A percentile compares a stretch with the other conserved stretches of the same genome.
Conservation (phyloP, 306 rosid genomes). For the Styphnolobium japonicum region DNA sequence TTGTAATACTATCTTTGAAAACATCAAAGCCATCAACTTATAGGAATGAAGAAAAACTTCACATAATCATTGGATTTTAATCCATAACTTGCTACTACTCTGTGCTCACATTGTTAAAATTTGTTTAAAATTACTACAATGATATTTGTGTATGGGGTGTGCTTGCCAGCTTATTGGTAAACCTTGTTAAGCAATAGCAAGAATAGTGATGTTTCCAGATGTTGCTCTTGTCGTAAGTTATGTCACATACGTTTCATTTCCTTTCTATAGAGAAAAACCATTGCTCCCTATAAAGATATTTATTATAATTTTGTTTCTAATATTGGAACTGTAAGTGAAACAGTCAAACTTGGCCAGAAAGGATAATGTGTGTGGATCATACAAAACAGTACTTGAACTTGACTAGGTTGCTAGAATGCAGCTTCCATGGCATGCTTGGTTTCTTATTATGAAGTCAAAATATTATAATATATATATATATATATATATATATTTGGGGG, state of each 20-base stretch:
- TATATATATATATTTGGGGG: too few relatives aligned
- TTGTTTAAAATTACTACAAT: background rate
- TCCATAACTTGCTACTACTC: background rate
- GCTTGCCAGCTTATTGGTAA: background rate
- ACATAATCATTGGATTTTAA: slow-evolving; percentile 1
- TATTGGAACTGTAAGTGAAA: background rate
- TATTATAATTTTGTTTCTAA: background rate
- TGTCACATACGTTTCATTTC: background rate
- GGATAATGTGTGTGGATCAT: background rate
- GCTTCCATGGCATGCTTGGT: slow-evolving; percentile 20
- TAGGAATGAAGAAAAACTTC: background rate
- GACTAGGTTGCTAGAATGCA: slow-evolving; percentile 6
- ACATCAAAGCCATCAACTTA: background rate
- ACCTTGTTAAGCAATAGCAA: slow-evolving; percentile 6
- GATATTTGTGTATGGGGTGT: background rate
- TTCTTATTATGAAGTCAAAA: background rate
- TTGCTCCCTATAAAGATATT: background rate
- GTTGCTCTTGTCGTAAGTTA: background rate
- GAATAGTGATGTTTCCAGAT: background rate
- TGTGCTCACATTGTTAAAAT: background rate
- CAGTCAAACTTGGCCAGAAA: background rate
- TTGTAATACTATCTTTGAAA: background rate
- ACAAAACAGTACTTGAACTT: slow-evolving; percentile 11
- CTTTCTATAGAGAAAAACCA: background rate
- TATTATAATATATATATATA: too few relatives aligned